Evolutionary conservation across 441 rosid species (phyloP), one percentile per base, ranked within the genome.

Genomic region (Flueggea neowawraea): DNA sequence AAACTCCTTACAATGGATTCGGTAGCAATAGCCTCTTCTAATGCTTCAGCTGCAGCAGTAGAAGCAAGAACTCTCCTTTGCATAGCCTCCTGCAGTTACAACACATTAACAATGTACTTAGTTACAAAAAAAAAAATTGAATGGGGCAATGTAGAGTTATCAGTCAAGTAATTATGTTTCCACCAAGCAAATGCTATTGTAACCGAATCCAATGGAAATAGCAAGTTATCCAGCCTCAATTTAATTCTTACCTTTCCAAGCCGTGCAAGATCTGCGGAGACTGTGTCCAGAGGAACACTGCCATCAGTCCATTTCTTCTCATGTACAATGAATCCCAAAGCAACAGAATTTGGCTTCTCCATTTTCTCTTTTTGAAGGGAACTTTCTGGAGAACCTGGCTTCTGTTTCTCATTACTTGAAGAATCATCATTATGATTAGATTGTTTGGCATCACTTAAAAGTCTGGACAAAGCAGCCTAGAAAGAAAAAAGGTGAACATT

Each of bases 251-350:
- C 96, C 93, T 85, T 88, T 31, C 84, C 91, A 65, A 87, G 88
- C 68, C 45, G 78, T 60, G 80, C 82, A 57, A 93, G 91, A 11
- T 79, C 91, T 31, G 75, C 58, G 47, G 90, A 82, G 51, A 88
- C 76, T 0, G 66, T 69, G 63, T 79, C 86, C 61, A 85, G 72
- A 13, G 93, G 67, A 62, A 88, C 75, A 62, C 91, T 90, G 49
- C 91, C 95, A 75, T 90, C 93, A 0, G 96, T 89, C 97, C 97
- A 94, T 80, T 87, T 94, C 84, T 71, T 78, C 50, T 90, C 97
- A 64, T 94, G 95, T 48, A 87, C 72, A 49, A 80, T 80, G 54
- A 94, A 80, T 22, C 84, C 91, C 16, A 68, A 51, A 12, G 54
- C 54, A 51, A 71, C 75, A 66, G 58, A 60, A 55, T 58, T 9